Evolutionary conservation across 768 basidiomycete genomes (phyloP).

Genomic region (Erythrobasidium yunnanense): DNA sequence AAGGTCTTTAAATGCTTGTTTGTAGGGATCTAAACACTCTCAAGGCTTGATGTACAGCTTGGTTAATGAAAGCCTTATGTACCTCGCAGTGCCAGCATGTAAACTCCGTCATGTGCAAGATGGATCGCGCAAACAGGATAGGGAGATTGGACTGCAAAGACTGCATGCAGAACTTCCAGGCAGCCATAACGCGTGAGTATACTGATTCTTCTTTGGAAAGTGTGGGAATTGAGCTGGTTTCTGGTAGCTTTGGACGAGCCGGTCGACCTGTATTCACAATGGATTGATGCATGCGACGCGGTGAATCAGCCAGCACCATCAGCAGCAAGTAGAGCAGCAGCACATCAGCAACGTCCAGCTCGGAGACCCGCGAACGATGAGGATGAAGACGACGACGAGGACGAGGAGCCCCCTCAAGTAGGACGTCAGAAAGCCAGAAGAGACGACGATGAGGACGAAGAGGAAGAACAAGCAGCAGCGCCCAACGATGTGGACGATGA

Average conservation of each 20-base stretch:
- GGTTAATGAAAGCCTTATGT: constrained; percentile 28
- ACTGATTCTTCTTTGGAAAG: too few species aligned
- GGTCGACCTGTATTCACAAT: constrained; percentile 35
- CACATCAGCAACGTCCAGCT: neutral
- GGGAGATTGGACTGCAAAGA: constrained; percentile 37
- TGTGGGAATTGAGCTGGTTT: too few species aligned
- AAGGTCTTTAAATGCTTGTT: constrained; percentile 31
- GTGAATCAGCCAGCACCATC: constrained; percentile 25
- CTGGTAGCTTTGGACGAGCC: constrained; percentile 32
- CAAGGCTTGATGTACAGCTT: neutral
- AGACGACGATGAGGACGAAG: constrained; percentile 14
- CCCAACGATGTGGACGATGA: constrained; percentile 13
- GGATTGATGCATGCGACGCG: constrained; percentile 36
- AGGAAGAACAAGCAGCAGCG: constrained; percentile 4
- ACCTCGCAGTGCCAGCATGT: constrained; percentile 35
- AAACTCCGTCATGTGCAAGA: constrained; percentile 34
- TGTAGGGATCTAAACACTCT: neutral
- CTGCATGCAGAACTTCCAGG: constrained; percentile 33
- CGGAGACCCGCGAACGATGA: neutral
- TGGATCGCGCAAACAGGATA: constrained; percentile 32
- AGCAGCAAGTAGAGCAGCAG: neutral
- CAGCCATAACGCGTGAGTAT: constrained; percentile 18
- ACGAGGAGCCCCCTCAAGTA: constrained; percentile 25
- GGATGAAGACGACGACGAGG: constrained; percentile 22
- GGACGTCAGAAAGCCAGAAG: neutral